Evolutionary conservation across 129 eudicot genomes (phyloP).

Genomic region (Artemisia tridentata): DNA sequence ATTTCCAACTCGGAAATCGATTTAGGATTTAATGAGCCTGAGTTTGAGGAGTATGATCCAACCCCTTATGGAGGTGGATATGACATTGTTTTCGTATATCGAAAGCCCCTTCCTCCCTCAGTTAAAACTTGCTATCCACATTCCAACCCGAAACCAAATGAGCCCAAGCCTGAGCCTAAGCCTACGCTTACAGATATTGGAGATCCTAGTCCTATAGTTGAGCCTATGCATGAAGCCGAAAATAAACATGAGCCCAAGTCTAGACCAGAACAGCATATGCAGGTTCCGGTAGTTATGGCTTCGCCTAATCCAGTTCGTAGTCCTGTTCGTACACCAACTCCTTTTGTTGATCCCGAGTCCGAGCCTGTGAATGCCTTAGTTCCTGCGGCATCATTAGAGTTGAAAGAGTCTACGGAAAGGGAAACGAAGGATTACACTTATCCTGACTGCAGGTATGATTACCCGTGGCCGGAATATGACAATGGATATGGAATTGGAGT

Average conservation of each 20-base stretch:
- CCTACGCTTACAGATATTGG: background rate
- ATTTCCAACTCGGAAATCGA: conserved; percentile 37
- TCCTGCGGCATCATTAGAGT: conserved; percentile 21
- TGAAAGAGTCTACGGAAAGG: conserved; percentile 1
- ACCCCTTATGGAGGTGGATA: conserved; percentile 87
- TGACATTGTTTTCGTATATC: conserved; percentile 49
- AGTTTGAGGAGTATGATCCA: conserved; percentile 70
- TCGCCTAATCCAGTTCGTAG: background rate
- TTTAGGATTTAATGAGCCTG: conserved; percentile 36
- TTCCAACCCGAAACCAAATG: conserved; percentile 24
- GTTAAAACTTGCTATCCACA: conserved; percentile 69
- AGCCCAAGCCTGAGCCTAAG: background rate
- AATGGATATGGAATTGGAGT: conserved; percentile 29
- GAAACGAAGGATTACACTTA: conserved; percentile 23
- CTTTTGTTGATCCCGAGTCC: conserved; percentile 31
- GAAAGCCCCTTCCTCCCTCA: conserved; percentile 81
- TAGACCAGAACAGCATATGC: background rate
- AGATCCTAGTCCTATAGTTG: background rate
- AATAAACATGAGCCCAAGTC: background rate
- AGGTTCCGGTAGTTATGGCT: background rate
- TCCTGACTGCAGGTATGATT: conserved; percentile 32
- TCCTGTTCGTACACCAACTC: conserved; percentile 17
- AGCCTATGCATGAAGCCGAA: background rate
- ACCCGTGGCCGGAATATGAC: conserved; percentile 42
- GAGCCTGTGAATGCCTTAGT: conserved; percentile 8